A percentile compares a stretch with the other conserved stretches of the same genome.
These are phyloP conservation scores for Aspergillus piperis DNA, from an alignment of 2,329 filamentous ascomycete species.

Conservation along the genomic window DNA sequence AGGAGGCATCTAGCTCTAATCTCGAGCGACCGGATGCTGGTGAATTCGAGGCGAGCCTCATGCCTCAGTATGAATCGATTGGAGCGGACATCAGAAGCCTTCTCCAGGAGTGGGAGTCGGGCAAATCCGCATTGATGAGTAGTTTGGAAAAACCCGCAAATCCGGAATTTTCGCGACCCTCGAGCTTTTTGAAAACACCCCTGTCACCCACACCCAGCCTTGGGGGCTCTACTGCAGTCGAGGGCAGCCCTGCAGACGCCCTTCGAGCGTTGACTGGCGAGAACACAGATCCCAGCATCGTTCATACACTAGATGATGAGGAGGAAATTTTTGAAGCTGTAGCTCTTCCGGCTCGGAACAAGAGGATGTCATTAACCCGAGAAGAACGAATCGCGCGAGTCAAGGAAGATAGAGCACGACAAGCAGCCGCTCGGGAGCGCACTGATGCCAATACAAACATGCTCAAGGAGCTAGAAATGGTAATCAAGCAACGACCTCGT, in stretches of 20 bases:
- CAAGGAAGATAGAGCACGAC: slow-evolving; percentile 78
- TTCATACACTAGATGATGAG: slow-evolving; percentile 48
- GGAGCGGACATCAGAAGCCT: slow-evolving; percentile 80
- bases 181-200: slow-evolving; percentile 47
- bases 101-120: slow-evolving; percentile 82
- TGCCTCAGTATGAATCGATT: slow-evolving; percentile 92
- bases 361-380: slow-evolving; percentile 70
- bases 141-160: slow-evolving; percentile 80
- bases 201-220: slow-evolving; percentile 50
- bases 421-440: slow-evolving; percentile 70
- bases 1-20: slow-evolving; percentile 82
- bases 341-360: slow-evolving; percentile 67
- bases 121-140: slow-evolving; percentile 76
- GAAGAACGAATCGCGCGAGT: slow-evolving; percentile 88
- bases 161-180: slow-evolving; percentile 58
- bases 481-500: slow-evolving; percentile 66
- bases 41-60: slow-evolving; percentile 75
- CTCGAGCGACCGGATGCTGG: slow-evolving; percentile 70
- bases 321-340: slow-evolving; percentile 91
- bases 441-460: slow-evolving; percentile 82
- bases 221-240: slow-evolving; percentile 51
- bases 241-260: slow-evolving; percentile 66
- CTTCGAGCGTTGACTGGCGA: slow-evolving; percentile 79
- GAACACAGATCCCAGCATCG: slow-evolving; percentile 32
- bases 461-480: slow-evolving; percentile 87